Base-by-base conservation (phyloP, 257 asterid species). In the Nicotiana obtusifolia region DNA sequence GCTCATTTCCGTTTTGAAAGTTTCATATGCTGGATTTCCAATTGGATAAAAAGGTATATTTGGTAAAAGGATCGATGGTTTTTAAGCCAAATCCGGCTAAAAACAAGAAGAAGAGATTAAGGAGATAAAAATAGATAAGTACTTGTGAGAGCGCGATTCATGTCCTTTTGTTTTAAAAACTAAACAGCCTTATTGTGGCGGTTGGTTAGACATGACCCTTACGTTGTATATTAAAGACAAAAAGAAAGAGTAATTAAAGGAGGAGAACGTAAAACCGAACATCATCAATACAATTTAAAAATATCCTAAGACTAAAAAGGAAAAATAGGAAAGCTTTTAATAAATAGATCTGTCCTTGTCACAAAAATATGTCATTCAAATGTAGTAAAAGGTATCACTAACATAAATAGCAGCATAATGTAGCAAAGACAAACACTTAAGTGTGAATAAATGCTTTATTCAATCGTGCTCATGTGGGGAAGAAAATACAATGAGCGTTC, bases 121-220 rank as follows among this genome's bases (percentile, higher is more conserved):
- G 49, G 49, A 41, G 49, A 30, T 30, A 41, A 41, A 41, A 41
- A 8, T 7, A 41, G 49, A 41, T 13, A 10, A 41, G 49, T 3
- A 41, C 49, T 41, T 41, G 49, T 10, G 7, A 41, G 49, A 7
- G 49, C 6, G 10, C 13, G 11, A 41, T 37, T 41, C 54, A 47
- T 1, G 4, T 30, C 0, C 0, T 3, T 30, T 30, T 30, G 1
- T 26, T 1, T 1, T 1, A 1, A 1, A 26, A 26, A 26, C 2
- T 30, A 30, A 30, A 4, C 33, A 30, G 5, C 33, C 33, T 3
- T 30, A 30, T 30, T 30, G 33, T 30, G 33, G 33, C 33, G 4
- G 4, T 30, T 30, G 5, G 33, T 30, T 3, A 30, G 33, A 3
- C 33, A 30, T 41, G 47, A 41, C 11, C 47, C 10, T 41, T 41